Evolutionary conservation across 345 rosid species (phyloP).

Genomic region (Pistacia atlantica): DNA sequence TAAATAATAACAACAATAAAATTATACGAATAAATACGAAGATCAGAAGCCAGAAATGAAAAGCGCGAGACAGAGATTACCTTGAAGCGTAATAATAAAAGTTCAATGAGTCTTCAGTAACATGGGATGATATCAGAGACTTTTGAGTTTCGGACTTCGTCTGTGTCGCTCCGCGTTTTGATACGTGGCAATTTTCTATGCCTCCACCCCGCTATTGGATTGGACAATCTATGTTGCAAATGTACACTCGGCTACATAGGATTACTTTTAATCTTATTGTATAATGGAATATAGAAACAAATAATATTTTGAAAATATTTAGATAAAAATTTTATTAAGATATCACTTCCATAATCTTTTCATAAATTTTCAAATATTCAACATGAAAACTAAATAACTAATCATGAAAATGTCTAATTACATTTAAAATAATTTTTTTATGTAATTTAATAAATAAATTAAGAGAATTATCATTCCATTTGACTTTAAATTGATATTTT

Average conservation of each 20-base stretch:
- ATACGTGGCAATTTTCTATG: slow-evolving; percentile 8
- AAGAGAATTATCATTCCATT: too few relatives aligned
- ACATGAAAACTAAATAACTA: too few relatives aligned
- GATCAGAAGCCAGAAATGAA: slow-evolving; percentile 12
- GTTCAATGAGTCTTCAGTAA: slow-evolving; percentile 11
- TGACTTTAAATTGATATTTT: too few relatives aligned
- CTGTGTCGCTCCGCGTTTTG: slow-evolving; percentile 17
- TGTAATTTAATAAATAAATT: too few relatives aligned
- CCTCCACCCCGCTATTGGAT: background rate
- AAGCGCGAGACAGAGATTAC: slow-evolving; percentile 7
- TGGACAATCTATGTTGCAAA: background rate
- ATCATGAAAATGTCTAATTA: too few relatives aligned
- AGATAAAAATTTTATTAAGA: too few relatives aligned
- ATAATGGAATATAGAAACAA: too few relatives aligned
- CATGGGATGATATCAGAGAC: slow-evolving; percentile 8
- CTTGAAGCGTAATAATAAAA: background rate
- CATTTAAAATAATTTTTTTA: too few relatives aligned
- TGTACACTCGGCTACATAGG: background rate
- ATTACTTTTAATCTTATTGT: background rate
- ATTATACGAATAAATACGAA: background rate
- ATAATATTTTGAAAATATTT: too few relatives aligned
- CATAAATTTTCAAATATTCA: too few relatives aligned
- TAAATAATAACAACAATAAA: background rate
- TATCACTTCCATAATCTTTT: too few relatives aligned
- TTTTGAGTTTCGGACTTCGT: slow-evolving; percentile 3